phyloP scores from a whole-genome alignment of 2,329 filamentous ascomycete genomes.

The Xylaria multiplex region DNA sequence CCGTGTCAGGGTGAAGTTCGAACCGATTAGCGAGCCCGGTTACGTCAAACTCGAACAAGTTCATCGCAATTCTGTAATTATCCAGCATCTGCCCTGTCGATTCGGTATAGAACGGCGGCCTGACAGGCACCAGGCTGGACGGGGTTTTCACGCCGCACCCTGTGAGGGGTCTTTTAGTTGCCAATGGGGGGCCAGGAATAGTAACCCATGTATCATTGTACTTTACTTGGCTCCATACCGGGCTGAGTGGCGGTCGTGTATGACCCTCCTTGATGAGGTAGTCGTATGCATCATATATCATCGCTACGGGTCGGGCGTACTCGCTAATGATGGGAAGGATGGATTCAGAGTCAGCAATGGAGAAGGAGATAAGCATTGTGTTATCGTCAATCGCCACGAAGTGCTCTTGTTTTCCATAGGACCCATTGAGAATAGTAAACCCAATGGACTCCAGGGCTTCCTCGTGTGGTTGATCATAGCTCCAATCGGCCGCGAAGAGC shows the following conservation, averaged over 20 bases:
- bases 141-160: neutral
- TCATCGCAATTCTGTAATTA: conserved; percentile 22
- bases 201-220: conserved; percentile 20
- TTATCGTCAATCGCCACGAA: conserved; percentile 28
- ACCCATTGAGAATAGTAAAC: conserved; percentile 21
- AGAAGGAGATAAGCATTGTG: conserved; percentile 30
- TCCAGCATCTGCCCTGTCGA: conserved; percentile 26
- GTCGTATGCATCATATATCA: conserved; percentile 30
- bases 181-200: conserved; percentile 25
- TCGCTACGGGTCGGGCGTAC: conserved; percentile 30
- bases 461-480: conserved; percentile 20
- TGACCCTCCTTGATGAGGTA: conserved; percentile 10
- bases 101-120: conserved; percentile 28
- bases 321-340: conserved; percentile 29
- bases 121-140: neutral
- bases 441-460: conserved; percentile 9
- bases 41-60: conserved; percentile 22
- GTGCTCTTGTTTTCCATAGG: conserved; percentile 23
- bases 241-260: conserved; percentile 9
- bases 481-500: conserved; percentile 31
- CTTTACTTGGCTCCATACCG: conserved; percentile 27
- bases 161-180: neutral
- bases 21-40: conserved; percentile 18
- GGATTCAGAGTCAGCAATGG: conserved; percentile 19
- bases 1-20: conserved; percentile 19